These are phyloP conservation scores for Thermomyces lanuginosus DNA, from an alignment of 2,329 filamentous ascomycete species.

Conservation along the genomic window DNA sequence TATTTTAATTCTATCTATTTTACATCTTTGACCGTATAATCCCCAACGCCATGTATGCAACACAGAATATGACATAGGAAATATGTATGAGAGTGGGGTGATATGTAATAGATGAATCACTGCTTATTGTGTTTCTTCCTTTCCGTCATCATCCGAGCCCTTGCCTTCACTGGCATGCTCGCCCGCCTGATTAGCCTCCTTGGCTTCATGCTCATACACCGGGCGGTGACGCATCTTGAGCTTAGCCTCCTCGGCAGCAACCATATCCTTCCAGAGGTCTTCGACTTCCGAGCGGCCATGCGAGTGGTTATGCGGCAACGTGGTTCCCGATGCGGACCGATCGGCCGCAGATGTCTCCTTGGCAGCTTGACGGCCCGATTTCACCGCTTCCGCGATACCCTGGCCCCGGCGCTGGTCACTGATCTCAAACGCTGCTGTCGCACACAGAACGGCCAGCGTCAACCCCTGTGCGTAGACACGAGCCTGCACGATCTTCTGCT, in stretches of 20 bases:
- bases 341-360: too few relatives aligned
- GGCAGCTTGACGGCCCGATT: slow-evolving; percentile 64
- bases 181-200: slow-evolving; percentile 8
- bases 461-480: slow-evolving; percentile 86
- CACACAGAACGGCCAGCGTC: slow-evolving; percentile 67
- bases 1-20: too few relatives aligned
- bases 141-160: not conserved
- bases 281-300: slow-evolving; percentile 76
- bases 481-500: slow-evolving; percentile 89
- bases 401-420: slow-evolving; percentile 58
- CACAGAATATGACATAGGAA: too few relatives aligned
- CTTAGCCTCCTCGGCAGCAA: slow-evolving; percentile 30
- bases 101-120: too few relatives aligned
- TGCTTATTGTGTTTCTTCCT: too few relatives aligned
- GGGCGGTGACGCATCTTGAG: slow-evolving; percentile 26
- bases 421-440: slow-evolving; percentile 67
- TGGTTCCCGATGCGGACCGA: too few relatives aligned
- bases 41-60: too few relatives aligned
- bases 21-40: too few relatives aligned
- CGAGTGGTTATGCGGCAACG: too few relatives aligned
- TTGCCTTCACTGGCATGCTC: slow-evolving; percentile 8
- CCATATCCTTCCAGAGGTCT: slow-evolving; percentile 66
- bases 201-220: slow-evolving; percentile 15
- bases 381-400: slow-evolving; percentile 31
- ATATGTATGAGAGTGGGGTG: too few relatives aligned